phyloP scores from a whole-genome alignment of 139 green algal genomes.

The Gonium pectorale region DNA sequence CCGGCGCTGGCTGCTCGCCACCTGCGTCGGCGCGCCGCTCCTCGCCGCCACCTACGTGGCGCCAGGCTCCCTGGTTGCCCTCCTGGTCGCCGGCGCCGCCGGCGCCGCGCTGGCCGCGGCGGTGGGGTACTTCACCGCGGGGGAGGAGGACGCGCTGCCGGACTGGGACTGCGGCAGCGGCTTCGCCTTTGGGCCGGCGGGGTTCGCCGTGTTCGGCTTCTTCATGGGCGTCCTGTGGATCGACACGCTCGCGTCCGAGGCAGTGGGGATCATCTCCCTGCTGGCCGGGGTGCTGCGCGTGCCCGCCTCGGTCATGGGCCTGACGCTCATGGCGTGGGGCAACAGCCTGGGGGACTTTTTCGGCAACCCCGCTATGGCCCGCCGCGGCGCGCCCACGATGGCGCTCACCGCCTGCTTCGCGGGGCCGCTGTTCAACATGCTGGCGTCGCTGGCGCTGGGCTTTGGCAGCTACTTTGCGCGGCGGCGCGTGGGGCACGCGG shows the following conservation, averaged over 20 bases:
- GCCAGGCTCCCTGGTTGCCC: background rate
- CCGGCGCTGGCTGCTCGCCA: constrained; percentile 73
- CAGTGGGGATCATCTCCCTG: constrained; percentile 70
- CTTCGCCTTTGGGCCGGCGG: constrained; percentile 65
- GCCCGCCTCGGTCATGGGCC: constrained; percentile 76
- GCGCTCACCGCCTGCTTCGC: constrained; percentile 94
- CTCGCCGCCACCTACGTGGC: constrained; percentile 45
- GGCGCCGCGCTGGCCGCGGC: constrained; percentile 26
- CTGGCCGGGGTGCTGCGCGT: constrained; percentile 70
- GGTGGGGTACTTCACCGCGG: constrained; percentile 28
- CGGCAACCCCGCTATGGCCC: constrained; percentile 86
- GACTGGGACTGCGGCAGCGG: constrained; percentile 34
- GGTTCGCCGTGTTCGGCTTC: constrained; percentile 77
- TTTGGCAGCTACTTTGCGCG: constrained; percentile 68
- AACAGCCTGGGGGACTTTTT: constrained; percentile 91
- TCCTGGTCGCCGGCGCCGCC: constrained; percentile 19
- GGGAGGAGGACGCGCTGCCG: constrained; percentile 36
- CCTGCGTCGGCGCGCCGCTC: constrained; percentile 56
- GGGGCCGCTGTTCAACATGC: constrained; percentile 93
- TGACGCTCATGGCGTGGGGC: constrained; percentile 92
- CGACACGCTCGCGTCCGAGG: constrained; percentile 56
- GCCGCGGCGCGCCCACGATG: constrained; percentile 72
- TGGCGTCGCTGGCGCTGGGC: constrained; percentile 78
- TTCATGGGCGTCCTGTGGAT: constrained; percentile 90
- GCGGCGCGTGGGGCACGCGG: background rate